phyloP scores from a whole-genome alignment of 2,329 filamentous ascomycete genomes.

The Arthroderma sp. region DNA sequence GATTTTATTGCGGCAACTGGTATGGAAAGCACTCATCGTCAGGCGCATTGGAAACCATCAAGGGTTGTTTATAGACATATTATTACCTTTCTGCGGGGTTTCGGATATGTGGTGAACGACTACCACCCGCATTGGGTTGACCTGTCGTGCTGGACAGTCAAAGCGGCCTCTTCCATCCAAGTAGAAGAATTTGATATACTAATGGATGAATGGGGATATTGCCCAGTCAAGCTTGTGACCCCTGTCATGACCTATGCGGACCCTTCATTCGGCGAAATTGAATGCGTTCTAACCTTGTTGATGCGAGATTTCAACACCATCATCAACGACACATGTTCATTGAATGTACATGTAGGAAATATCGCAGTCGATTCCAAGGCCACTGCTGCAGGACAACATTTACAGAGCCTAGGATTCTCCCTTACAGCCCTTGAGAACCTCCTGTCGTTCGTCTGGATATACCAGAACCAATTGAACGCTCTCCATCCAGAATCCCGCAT shows the following conservation, averaged over 20 bases:
- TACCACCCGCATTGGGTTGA: not conserved
- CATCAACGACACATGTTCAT: slow-evolving; percentile 16
- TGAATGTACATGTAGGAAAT: slow-evolving; percentile 22
- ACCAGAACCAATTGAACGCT: slow-evolving; percentile 18
- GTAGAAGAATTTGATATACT: slow-evolving; percentile 5
- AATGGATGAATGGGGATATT: slow-evolving; percentile 9
- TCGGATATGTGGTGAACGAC: slow-evolving; percentile 11
- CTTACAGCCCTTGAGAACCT: slow-evolving; percentile 18
- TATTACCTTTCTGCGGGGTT: slow-evolving; percentile 5
- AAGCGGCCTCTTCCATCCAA: slow-evolving; percentile 3
- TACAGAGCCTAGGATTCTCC: slow-evolving; percentile 9
- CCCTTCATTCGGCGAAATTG: slow-evolving; percentile 11
- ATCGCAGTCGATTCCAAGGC: not conserved
- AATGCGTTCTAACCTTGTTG: slow-evolving; percentile 11
- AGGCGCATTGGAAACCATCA: not conserved
- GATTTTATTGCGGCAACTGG: not conserved
- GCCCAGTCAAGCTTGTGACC: slow-evolving; percentile 11
- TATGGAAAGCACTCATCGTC: not conserved
- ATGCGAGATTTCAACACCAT: slow-evolving; percentile 14
- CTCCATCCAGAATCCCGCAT: slow-evolving; percentile 17
- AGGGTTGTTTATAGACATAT: slow-evolving; percentile 10
- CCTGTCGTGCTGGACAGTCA: slow-evolving; percentile 11
- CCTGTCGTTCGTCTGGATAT: slow-evolving; percentile 17
- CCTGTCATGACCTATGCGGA: slow-evolving; percentile 10
- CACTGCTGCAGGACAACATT: not conserved